phyloP scores from a whole-genome alignment of 176 grass and related monocot genomes.

The Aegilops longissima region DNA sequence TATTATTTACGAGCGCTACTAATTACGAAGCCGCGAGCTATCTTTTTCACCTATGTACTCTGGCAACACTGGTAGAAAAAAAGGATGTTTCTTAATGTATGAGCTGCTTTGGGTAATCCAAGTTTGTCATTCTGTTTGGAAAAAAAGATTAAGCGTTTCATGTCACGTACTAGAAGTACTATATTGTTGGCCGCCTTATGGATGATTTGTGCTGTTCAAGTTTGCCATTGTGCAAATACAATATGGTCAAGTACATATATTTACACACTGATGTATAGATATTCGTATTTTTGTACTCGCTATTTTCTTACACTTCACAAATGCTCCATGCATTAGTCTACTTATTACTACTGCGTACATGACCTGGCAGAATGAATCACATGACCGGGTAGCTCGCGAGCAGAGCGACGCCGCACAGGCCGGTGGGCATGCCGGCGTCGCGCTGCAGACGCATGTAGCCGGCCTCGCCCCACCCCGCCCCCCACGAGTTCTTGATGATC shows the following conservation, averaged over 20 bases:
- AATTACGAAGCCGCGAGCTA: not conserved
- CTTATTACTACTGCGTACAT: not conserved
- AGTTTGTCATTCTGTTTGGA: too few species aligned
- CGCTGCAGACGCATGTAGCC: conserved; percentile 59
- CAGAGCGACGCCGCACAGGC: conserved; percentile 60
- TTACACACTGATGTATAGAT: too few species aligned
- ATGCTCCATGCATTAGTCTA: not conserved
- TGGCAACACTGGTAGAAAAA: not conserved
- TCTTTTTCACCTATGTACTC: not conserved
- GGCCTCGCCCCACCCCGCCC: conserved; percentile 50
- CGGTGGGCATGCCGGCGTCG: conserved; percentile 5
- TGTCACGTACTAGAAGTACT: too few species aligned
- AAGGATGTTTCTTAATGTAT: too few species aligned
- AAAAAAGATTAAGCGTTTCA: too few species aligned
- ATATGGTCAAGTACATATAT: too few species aligned
- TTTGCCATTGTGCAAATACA: too few species aligned
- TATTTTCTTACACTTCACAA: too few species aligned
- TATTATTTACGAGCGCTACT: conserved; percentile 28
- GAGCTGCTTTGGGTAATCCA: not conserved
- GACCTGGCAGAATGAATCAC: not conserved
- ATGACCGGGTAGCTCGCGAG: conserved; percentile 43
- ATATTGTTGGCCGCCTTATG: too few species aligned
- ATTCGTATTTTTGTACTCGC: too few species aligned
- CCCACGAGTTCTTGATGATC: conserved; percentile 80
- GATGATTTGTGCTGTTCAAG: too few species aligned